Conservation (phyloP, 768 basidiomycete genomes). For the Leccinum subgranulosum region DNA sequence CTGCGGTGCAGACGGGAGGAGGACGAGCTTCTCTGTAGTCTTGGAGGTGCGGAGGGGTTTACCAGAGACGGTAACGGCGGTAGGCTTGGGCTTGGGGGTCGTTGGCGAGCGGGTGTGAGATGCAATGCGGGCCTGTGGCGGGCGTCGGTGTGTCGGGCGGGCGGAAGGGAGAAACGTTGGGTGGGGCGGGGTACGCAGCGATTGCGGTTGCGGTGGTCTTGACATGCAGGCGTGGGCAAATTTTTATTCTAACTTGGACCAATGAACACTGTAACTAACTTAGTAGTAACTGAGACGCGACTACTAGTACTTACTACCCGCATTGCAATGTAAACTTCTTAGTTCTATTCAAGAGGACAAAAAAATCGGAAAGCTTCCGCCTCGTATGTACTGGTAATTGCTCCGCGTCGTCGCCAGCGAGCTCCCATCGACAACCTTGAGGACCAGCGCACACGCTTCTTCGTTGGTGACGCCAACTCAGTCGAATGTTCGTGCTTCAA, state of each 20-base stretch:
- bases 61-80: slow-evolving; percentile 17
- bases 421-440: slow-evolving; percentile 9
- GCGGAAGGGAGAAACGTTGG: slow-evolving; percentile 20
- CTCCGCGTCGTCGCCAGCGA: slow-evolving; percentile 20
- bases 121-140: slow-evolving; percentile 18
- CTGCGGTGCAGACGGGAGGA: slow-evolving; percentile 87
- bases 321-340: too few species aligned
- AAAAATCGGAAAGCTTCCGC: neutral
- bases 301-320: too few species aligned
- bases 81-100: slow-evolving; percentile 15
- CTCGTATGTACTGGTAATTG: too few species aligned
- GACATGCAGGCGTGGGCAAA: too few species aligned
- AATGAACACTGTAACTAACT: too few species aligned
- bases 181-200: slow-evolving; percentile 17
- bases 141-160: slow-evolving; percentile 24
- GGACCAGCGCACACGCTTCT: slow-evolving; percentile 2
- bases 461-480: slow-evolving; percentile 24
- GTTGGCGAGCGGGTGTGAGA: slow-evolving; percentile 15
- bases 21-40: slow-evolving; percentile 86
- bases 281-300: too few species aligned
- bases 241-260: too few species aligned
- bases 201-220: neutral
- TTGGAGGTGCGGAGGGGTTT: slow-evolving; percentile 83
- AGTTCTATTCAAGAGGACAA: too few species aligned
- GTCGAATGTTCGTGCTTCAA: neutral